A percentile compares a stretch with the other conserved stretches of the same genome.
phyloP scores from a whole-genome alignment of 148 eudicot species.

The Selenicereus undatus region DNA sequence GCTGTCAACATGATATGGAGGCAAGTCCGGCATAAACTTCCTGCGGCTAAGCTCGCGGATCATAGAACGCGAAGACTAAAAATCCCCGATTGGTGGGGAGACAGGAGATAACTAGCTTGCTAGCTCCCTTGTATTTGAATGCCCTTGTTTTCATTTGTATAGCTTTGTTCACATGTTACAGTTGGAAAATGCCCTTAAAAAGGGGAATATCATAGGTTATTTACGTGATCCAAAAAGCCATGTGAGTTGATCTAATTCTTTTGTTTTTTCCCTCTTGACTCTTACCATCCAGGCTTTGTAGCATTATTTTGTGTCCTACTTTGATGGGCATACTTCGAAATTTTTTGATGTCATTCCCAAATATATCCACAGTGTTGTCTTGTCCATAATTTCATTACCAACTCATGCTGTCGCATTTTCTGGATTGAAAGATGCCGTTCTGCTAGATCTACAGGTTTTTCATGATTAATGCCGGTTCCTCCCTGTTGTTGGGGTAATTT shows the following conservation, averaged over 20 bases:
- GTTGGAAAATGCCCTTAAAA: background rate
- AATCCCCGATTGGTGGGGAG: constrained; percentile 85
- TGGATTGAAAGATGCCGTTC: background rate
- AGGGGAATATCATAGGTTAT: background rate
- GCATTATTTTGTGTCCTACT: constrained; percentile 13
- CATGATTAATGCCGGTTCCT: background rate
- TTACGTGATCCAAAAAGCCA: background rate
- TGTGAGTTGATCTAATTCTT: background rate
- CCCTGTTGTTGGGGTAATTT: background rate
- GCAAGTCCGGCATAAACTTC: constrained; percentile 76
- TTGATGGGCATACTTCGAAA: background rate
- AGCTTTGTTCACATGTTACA: constrained; percentile 11
- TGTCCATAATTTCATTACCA: background rate
- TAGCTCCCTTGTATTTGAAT: constrained; percentile 2
- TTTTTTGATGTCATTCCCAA: background rate
- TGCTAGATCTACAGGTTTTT: background rate
- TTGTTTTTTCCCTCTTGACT: background rate
- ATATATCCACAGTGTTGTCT: background rate
- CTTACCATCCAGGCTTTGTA: constrained; percentile 2
- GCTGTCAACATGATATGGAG: constrained; percentile 95
- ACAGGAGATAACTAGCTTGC: constrained; percentile 31
- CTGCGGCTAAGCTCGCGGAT: constrained; percentile 59
- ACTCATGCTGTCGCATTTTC: background rate
- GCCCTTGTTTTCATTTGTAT: constrained; percentile 23
- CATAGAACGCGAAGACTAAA: constrained; percentile 79